Evolutionary conservation across 345 rosid genomes (phyloP).

Genomic region (Anacardium occidentale): DNA sequence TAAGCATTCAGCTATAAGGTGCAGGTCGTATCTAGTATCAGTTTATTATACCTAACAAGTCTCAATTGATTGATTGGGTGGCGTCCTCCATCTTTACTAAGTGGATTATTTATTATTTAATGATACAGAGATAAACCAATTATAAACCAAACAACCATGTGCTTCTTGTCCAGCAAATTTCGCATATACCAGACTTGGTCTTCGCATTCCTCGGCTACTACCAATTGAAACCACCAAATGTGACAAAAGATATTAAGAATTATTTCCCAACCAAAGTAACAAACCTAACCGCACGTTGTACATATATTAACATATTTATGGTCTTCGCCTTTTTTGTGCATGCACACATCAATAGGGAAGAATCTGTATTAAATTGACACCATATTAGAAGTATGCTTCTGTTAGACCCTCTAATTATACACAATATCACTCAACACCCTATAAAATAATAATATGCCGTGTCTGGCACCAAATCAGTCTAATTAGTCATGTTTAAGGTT

Average conservation of each 20-base stretch:
- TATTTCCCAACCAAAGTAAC: too few relatives aligned
- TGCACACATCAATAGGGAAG: background rate
- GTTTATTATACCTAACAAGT: constrained; percentile 21
- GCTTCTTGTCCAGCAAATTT: background rate
- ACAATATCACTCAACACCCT: background rate
- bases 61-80: constrained; percentile 6
- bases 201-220: background rate
- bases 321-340: background rate
- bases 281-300: too few relatives aligned
- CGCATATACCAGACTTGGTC: background rate
- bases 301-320: too few relatives aligned
- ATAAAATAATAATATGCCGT: background rate
- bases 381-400: background rate
- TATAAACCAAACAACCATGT: background rate
- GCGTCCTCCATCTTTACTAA: background rate
- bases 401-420: background rate
- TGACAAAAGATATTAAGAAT: background rate
- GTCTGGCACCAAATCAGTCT: background rate
- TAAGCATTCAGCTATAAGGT: background rate
- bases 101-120: background rate
- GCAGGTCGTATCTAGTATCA: background rate
- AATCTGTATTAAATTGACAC: background rate
- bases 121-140: background rate
- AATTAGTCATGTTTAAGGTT: too few relatives aligned
- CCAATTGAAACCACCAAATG: background rate